Evolutionary conservation across 257 asterid genomes (phyloP), one percentile per base, ranked within the genome.

Genomic region (Striga asiatica): DNA sequence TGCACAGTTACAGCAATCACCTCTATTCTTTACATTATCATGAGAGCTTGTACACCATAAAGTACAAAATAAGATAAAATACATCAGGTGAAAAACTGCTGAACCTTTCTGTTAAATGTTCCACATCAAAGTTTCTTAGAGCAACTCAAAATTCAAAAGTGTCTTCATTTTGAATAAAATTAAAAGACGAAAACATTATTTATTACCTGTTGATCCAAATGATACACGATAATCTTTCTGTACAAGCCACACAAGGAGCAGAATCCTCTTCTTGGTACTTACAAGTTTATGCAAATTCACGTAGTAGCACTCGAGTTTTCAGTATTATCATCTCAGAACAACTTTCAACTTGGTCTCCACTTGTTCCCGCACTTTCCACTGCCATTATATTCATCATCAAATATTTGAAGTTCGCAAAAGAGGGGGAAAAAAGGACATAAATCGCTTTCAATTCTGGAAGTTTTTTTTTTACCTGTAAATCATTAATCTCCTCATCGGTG

Each of bases 351-450:
- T 88, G 77, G 60, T 61, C 66, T 88, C 79, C 22, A 84, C 95
- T 69, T 88, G 91, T 50, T 92, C 99, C 25, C 97, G 77, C 65
- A 92, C 94, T 62, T 78, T 92, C 91, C 78, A 80, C 99, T 92
- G 85, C 72, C 29, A 75, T 60, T 54, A 58, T 56, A 61, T 53
- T 20, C 17, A 19, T 45, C 47, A 64, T 16, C 29, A 34, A 19
- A 19, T 14, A 43, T 46, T 19, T 22, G 23, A 50, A 13, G 2
- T 21, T 29, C 5, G 6, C 42, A 46, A 46, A 16, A 34, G 5
- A 7, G 57, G 21, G 4, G 2, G 4, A 24, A 49, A 7, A 6
- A 8, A 2, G 34, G 16, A 16, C 18, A 1, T 22, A 25, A 16
- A 11, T 1, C 37, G 32, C n/a, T 60, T 52, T 41, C 34, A n/a